Evolutionary conservation across 305 asterid species (phyloP), one percentile per base, ranked within the genome.

Genomic region (Coffea humblotiana): DNA sequence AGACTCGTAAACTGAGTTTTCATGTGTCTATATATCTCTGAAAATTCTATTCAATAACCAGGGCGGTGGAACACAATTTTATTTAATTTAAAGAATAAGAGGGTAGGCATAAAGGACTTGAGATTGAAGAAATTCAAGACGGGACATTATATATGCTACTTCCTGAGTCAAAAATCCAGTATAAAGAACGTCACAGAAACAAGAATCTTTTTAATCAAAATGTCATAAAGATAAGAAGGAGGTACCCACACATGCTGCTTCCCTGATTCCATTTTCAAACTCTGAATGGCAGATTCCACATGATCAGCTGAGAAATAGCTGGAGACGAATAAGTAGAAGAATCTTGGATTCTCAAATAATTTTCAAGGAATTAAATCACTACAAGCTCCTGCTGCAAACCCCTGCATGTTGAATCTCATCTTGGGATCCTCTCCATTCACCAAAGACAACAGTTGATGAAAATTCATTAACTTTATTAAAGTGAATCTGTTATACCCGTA

Each of bases 181-280:
- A 40, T 18, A 60, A 19, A 19, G 25, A 56, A 58, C 21, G 16
- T 32, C 56, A 6, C 5, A 10, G 64, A 58, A 58, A 10, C 18
- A 52, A 16, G 25, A 51, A 29, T 32, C 56, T 19, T 40, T 37
- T 52, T 56, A 18, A 43, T 52, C 47, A 82, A 56, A 21, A 56
- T 64, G 63, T 27, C 69, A 83, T 78, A 80, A 85, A 84, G 89
- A 88, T 85, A 84, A 71, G 89, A 87, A 86, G 97, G 90, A 87
- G 97, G 97, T 95, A 95, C 99, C 99, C 98, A 92, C 97, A 95
- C 97, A 94, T 94, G 96, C 87, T 91, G 97, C 96, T 91, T 92
- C 93, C 98, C 97, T 25, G 97, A 71, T 80, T 95, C 97, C 76
- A 68, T 74, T 84, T 86, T 85, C 84, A 95, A 88, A 81, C 87